Base-by-base conservation (phyloP, 805 yeast genomes). In the Wickerhamomyces subpelliculosus region DNA sequence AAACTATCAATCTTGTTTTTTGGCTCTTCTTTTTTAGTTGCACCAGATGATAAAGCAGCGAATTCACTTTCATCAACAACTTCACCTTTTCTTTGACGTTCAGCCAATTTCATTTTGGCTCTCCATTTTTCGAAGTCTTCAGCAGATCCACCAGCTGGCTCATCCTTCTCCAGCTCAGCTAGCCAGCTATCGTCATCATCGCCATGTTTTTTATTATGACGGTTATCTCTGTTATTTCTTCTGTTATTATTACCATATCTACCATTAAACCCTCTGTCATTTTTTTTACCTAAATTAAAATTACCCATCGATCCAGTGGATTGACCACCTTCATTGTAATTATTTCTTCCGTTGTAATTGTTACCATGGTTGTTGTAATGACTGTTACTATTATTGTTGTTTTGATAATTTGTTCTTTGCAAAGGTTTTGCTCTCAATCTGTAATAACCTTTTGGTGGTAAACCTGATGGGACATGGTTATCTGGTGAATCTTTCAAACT, bases 111-210 rank as follows among this genome's bases (percentile, higher is more conserved):
- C 56, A 64, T 58, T 47, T 56, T 58, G 3, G 62, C 58, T 42
- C 58, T 66, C 63, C 65, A 65, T 23, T 55, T 47, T 43, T 66
- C 72, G 43, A 67, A 67, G 43, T 65, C 71, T 13, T 54, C 59
- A 21, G 59, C 56, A 37, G 38, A 36, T 25, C 5, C 5, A 7
- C 43, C 46, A 29, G 47, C 48, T 18, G 30, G 51, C 4, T 42
- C 45, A 32, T 43, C 50, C 27, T 39, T 42, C 3, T 51, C 55
- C 29, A 43, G 32, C 19, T 48, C 50, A 5, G 42, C 43, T 9
- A 47, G 25, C 49, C 51, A 46, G 26, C 38, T 26, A 9, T 44
- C 56, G 14, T 53, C 55, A 9, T 49, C 49, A 22, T 37, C 31
- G 4, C 22, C n/a, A 25, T 41, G 39, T 26, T 40, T 41, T 36